phyloP scores from a whole-genome alignment of 768 basidiomycete genomes.

The Lactarius evosmus region DNA sequence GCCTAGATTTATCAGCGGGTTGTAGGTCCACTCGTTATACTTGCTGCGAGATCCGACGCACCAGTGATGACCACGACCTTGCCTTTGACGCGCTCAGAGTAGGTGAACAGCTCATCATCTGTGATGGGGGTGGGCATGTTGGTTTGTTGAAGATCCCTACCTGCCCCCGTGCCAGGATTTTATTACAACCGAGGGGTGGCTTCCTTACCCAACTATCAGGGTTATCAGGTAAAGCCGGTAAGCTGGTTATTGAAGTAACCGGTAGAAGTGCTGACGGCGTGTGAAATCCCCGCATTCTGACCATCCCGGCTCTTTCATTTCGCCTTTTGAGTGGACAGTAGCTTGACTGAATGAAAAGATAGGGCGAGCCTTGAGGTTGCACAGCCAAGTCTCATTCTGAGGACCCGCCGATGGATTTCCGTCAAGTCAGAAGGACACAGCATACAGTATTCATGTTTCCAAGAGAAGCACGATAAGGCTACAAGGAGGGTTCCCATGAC shows the following conservation, averaged over 20 bases:
- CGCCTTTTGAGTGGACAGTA: background rate
- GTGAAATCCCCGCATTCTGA: too few species aligned
- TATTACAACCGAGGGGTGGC: background rate
- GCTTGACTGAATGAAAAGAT: background rate
- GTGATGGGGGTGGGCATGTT: slow-evolving; percentile 14
- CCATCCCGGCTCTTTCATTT: background rate
- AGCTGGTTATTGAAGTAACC: background rate
- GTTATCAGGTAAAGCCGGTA: background rate
- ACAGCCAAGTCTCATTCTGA: too few species aligned
- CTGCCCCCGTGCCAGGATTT: background rate
- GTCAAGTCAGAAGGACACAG: too few species aligned
- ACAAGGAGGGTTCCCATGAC: slow-evolving; percentile 4
- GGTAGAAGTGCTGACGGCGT: background rate
- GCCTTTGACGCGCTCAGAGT: slow-evolving; percentile 14
- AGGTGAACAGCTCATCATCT: slow-evolving; percentile 15
- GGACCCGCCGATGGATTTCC: too few species aligned
- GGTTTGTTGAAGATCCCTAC: too few species aligned
- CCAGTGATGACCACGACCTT: slow-evolving; percentile 25
- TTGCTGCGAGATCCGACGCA: background rate
- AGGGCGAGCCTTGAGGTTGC: background rate
- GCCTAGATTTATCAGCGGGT: slow-evolving; percentile 3
- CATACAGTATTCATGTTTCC: slow-evolving; percentile 10
- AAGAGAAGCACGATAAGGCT: slow-evolving; percentile 12
- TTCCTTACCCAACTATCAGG: background rate
- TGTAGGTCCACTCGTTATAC: background rate